Base-by-base conservation (phyloP, 495 filamentous ascomycete genomes). In the Daldinia loculata region DNA sequence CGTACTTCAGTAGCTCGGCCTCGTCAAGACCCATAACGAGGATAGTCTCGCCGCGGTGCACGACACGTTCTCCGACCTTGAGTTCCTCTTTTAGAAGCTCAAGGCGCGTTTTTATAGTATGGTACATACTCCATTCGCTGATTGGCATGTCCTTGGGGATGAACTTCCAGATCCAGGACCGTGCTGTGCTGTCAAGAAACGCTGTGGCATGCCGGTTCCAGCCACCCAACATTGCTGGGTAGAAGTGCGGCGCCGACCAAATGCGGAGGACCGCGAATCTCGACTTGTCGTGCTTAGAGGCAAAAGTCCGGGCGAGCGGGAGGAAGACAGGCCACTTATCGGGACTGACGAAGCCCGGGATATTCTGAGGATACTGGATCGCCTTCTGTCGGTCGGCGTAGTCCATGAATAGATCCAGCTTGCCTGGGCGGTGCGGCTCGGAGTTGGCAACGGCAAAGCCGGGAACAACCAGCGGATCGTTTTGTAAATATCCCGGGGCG, bases 241-340 rank as follows among this genome's bases (percentile, higher is more conserved):
- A 86, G 75, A 84, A 87, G 64, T 85, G 80, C 22, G 82, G 78
- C 6, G 84, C 80, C 6, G 81, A 83, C 84, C 83, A 87, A 30
- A 85, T 72, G 27, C 82, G 77, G 4, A 85, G 78, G 15, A 84
- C 39, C 0, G 83, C 78, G 72, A 85, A 85, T 24, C 81, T 78
- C 0, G 75, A 43, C 0, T 48, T 27, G 32, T 32, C 62, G 53
- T 80, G 61, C 43, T 71, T 34, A 7, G 63, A 62, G 9, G 79
- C 75, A 69, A 80, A 82, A 26, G 50, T 68, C 17, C 65, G 69
- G 1, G 79, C 80, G 1, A 60, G 36, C 0, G 74, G 66, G 1
- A 79, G 64, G 12, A 84, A 63, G 2, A 61, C 60, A 5, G 80
- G 76, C 67, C 74, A 79, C 3, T 80, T 61, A 11, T 71, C 50